A percentile compares a stretch with the other conserved stretches of the same genome.
Evolutionary conservation across 179 eudicot genomes (phyloP).

Genomic region (Silene noctiflora): DNA sequence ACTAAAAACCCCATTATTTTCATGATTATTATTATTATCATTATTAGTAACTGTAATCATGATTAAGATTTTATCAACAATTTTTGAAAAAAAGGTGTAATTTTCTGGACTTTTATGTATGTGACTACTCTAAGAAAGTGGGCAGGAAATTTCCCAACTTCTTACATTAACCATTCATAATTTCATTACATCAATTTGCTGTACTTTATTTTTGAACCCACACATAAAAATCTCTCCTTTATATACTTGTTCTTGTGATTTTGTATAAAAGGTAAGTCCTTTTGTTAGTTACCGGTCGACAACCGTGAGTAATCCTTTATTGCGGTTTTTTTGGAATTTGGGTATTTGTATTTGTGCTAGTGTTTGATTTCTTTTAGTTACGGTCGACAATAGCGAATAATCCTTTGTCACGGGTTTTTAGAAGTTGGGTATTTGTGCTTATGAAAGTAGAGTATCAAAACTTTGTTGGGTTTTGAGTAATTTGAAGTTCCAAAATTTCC

Average conservation of each 20-base stretch:
- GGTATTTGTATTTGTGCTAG: too few relatives aligned
- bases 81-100: neutral
- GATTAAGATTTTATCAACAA: too few relatives aligned
- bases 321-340: too few relatives aligned
- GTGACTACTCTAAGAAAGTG: slow-evolving; percentile 12
- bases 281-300: neutral
- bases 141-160: slow-evolving; percentile 31
- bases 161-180: neutral
- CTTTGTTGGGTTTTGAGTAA: neutral
- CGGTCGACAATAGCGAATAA: too few relatives aligned
- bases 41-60: neutral
- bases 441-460: too few relatives aligned
- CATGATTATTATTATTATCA: too few relatives aligned
- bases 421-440: neutral
- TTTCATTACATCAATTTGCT: neutral
- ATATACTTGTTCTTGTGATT: neutral
- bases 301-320: too few relatives aligned
- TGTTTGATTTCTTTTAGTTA: neutral
- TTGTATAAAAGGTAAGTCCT: neutral
- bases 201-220: slow-evolving; percentile 10
- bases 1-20: neutral
- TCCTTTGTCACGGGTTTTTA: neutral
- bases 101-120: neutral
- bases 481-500: neutral
- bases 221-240: neutral